These are phyloP conservation scores for Kalaharituber pfeilii DNA, from an alignment of 2,329 filamentous ascomycete species.

Conservation along the genomic window DNA sequence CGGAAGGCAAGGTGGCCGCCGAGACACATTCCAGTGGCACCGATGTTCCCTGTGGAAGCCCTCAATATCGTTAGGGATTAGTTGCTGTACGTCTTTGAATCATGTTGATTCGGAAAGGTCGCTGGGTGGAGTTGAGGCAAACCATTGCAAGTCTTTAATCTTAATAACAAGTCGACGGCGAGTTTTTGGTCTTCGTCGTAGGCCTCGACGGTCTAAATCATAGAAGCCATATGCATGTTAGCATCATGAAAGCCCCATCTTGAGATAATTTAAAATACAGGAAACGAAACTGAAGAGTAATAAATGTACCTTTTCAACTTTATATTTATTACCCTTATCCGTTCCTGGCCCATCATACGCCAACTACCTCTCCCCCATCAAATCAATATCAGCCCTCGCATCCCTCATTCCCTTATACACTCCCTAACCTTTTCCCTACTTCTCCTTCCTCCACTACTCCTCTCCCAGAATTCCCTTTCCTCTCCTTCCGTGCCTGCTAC, in stretches of 20 bases:
- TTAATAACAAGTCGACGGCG: conserved; percentile 52
- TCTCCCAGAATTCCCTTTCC: background rate
- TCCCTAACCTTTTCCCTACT: background rate
- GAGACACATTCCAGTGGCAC: conserved; percentile 59
- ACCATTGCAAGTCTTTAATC: conserved; percentile 57
- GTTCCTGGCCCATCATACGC: conserved; percentile 79
- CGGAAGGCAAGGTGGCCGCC: conserved; percentile 66
- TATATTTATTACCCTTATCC: conserved; percentile 71
- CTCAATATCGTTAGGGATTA: background rate
- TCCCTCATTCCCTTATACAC: too few relatives aligned
- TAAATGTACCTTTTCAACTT: conserved; percentile 61
- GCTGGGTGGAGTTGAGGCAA: conserved; percentile 30
- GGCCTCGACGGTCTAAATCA: conserved; percentile 52
- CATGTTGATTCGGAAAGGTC: too few relatives aligned
- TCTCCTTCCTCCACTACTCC: background rate
- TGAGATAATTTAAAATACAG: too few relatives aligned
- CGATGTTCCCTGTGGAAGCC: conserved; percentile 12
- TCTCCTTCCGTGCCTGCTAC: background rate
- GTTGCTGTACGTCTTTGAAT: background rate
- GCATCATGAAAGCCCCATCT: too few relatives aligned
- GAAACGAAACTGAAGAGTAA: too few relatives aligned
- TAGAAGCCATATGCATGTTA: too few relatives aligned
- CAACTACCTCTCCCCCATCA: conserved; percentile 28
- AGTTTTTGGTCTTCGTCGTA: conserved; percentile 66
- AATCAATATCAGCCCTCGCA: background rate